Percentiles rank a stretch among this genome's conserved stretches.
phyloP scores from a whole-genome alignment of 176 grass and related monocot genomes.

The Rhynchospora pubera region DNA sequence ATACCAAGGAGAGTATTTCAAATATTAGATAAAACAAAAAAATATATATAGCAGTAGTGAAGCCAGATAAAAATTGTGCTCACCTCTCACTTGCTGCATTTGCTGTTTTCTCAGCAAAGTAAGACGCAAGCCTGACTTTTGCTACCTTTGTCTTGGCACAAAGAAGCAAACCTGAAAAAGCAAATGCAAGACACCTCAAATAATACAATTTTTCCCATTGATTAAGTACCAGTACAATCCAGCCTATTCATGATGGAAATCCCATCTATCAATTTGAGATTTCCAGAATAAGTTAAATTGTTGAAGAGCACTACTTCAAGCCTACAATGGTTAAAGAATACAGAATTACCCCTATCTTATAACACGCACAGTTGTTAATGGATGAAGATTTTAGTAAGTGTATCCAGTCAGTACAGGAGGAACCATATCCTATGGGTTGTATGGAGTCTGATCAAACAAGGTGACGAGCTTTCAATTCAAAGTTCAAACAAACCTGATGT shows the following conservation, averaged over 20 bases:
- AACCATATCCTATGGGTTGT: background rate
- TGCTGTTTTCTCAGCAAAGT: constrained; percentile 67
- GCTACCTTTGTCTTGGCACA: constrained; percentile 91
- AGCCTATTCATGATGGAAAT: background rate
- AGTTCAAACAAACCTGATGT: constrained; percentile 67
- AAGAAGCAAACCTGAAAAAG: constrained; percentile 63
- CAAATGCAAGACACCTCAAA: constrained; percentile 5
- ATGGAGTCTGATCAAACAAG: background rate
- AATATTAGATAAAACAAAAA: background rate
- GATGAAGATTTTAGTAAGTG: background rate
- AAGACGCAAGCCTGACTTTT: constrained; percentile 69
- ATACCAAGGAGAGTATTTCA: constrained; percentile 13
- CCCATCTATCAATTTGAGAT: background rate
- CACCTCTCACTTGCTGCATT: constrained; percentile 49
- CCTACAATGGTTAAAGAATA: background rate
- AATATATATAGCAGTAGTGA: background rate
- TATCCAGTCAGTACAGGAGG: background rate
- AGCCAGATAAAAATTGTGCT: background rate
- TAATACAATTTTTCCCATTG: background rate
- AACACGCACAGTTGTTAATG: too few relatives aligned
- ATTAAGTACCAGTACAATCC: background rate
- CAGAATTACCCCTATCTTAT: background rate
- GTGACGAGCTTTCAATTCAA: background rate
- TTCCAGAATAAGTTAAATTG: background rate
- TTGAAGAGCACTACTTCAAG: background rate